Evolutionary conservation across 2,329 filamentous ascomycete species (phyloP).

Genomic region (Cryphonectria japonica): DNA sequence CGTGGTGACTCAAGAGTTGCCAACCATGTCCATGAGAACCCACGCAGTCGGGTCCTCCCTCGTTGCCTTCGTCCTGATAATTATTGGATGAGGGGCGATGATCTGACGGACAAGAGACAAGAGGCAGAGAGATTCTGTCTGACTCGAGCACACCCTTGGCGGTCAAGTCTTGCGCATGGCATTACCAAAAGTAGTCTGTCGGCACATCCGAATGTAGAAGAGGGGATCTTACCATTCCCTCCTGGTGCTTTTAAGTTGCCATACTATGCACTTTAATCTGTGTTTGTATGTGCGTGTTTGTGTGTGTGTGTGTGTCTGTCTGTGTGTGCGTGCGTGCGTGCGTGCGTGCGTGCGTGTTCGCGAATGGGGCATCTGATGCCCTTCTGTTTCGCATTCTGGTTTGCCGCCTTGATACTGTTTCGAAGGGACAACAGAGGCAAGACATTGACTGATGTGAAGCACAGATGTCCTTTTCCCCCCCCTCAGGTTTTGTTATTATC

Average conservation of each 20-base stretch:
- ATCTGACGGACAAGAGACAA: not conserved
- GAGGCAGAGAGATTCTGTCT: not conserved
- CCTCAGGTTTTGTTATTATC: not conserved
- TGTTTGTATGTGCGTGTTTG: too few relatives aligned
- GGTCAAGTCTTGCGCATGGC: slow-evolving; percentile 4
- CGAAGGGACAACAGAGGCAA: not conserved
- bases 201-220: not conserved
- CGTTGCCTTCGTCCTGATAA: not conserved
- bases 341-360: not conserved
- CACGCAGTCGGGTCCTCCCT: not conserved
- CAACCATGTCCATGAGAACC: not conserved
- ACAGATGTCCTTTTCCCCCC: not conserved
- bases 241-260: not conserved
- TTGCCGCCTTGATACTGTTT: not conserved
- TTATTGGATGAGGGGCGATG: not conserved
- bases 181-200: not conserved
- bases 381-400: not conserved
- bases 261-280: not conserved
- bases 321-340: not conserved
- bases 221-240: not conserved
- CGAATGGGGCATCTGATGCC: not conserved
- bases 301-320: not conserved
- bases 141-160: slow-evolving; percentile 7
- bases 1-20: not conserved
- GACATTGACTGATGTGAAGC: not conserved